Evolutionary conservation across 805 yeast genomes (phyloP), one percentile per base, ranked within the genome.

Genomic region (Metschnikowia santaceciliae): DNA sequence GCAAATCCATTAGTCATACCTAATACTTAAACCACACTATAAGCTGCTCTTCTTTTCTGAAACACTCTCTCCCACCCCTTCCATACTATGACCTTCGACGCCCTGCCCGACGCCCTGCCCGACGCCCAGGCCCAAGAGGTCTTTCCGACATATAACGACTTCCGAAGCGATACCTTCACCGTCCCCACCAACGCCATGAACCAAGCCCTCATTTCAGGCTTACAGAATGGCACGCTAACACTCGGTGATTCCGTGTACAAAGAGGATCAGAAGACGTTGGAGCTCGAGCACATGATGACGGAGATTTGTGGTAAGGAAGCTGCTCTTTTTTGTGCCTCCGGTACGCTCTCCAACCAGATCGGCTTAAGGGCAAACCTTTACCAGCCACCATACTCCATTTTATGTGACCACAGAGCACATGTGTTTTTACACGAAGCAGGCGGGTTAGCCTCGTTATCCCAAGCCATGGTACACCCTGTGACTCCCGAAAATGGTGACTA

Each of bases 381-480:
- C 54, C 92, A 87, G 62, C 97, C 97, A 15, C 96, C 96, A 2
- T 84, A 84, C 70, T 80, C 91, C n/a, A 75, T 92, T 23, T 63
- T 91, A 44, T 89, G 96, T 72, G 97, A 92, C 67, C 77, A 83
- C 68, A 77, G 97, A 54, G 84, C 92, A 11, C 98, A 91, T 62
- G 84, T 91, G 23, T 91, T 78, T 66, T 74, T 83, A 32, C 83
- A 83, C 59, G 98, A 91, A 70, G 96, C 97, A 23, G 96, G 91
- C 34, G 98, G 97, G 2, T 69, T 92, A 47, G 95, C 97, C 5
- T 82, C 88, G 47, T 74, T 92, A 53, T 88, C 96, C 13, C 96
- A 87, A 68, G 96, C 97, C 2, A 87, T 91, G 95, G 96, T 90
- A 4, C 80, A 81, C 6, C 88, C 97, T 0, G 90, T 90, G 7